Evolutionary conservation across 202 grass and related monocot genomes (phyloP), one percentile per base, ranked within the genome.

Genomic region (Bolboschoenoplectus hybrid): DNA sequence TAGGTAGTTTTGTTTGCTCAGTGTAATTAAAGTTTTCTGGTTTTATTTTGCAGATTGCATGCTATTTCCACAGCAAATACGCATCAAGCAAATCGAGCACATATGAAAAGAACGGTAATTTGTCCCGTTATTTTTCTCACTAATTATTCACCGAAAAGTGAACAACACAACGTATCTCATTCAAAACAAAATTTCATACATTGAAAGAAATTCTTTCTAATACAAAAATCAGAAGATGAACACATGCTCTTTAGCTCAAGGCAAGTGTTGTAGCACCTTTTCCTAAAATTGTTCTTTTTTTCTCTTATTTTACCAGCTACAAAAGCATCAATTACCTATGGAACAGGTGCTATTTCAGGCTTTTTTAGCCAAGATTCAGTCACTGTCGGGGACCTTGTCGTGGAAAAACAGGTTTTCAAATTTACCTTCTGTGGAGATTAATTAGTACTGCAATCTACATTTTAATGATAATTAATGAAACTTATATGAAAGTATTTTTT

Each of bases 291-390:
- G 26, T 26, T 87, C 79, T 70, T 19, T n/a, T 95, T 45, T 69
- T 81, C 53, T 84, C 74, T 26, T 38, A 56, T 88, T 68, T 67
- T 57, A 87, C 32, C 86, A 98, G 96, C 93, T 86, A 94, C 89
- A 80, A 81, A 90, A 89, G 96, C 93, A 80, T 91, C 56, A 2
- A 98, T 98, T 72, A 90, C 90, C 0, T 98, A 95, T 84, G 93
- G 96, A 61, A 94, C 91, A 78, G 93, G 96, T 87, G 46, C 96
- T 40, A 94, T 98, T 89, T 84, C 93, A 75, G 93, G 96, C 0
- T 95, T 83, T 84, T 95, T 98, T 80, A 95, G 96, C 1, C 79
- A 89, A 80, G 93, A 95, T 57, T 87, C 85, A 64, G 87, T 98
- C 64, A 93, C 87, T 35, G 65, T 98, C 11, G 96, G 96, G 47